Conservation (phyloP, 2,329 filamentous ascomycete genomes). For the Phyllosticta citriasiana region DNA sequence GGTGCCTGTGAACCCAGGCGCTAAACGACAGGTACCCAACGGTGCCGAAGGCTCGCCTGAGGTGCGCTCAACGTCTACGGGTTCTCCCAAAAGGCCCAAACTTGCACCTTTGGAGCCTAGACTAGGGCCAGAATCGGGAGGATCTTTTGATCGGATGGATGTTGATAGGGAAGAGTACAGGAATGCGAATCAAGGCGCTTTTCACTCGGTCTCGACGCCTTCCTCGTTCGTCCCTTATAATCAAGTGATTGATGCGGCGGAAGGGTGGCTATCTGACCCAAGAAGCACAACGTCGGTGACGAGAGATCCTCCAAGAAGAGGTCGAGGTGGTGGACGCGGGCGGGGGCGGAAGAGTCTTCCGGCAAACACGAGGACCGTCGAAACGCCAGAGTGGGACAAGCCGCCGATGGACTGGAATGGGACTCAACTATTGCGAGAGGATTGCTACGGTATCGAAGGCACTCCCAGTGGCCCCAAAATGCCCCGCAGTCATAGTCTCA, state of each 20-base stretch:
- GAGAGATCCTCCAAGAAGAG: slow-evolving; percentile 6
- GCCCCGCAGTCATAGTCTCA: slow-evolving; percentile 15
- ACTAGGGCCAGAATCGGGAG: slow-evolving; percentile 15
- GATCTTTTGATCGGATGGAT: slow-evolving; percentile 16
- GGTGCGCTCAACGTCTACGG: slow-evolving; percentile 21
- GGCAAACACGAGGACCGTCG: slow-evolving; percentile 18
- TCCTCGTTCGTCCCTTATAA: slow-evolving; percentile 17
- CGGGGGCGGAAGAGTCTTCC: slow-evolving; percentile 31
- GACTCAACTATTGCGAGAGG: slow-evolving; percentile 27
- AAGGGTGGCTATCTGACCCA: slow-evolving; percentile 25
- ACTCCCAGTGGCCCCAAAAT: slow-evolving; percentile 15
- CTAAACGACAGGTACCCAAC: slow-evolving; percentile 29
- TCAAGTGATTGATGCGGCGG: slow-evolving; percentile 21
- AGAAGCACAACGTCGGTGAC: slow-evolving; percentile 17
- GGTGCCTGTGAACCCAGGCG: slow-evolving; percentile 34
- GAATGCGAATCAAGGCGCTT: not conserved
- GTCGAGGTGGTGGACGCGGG: slow-evolving; percentile 25
- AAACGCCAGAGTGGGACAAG: slow-evolving; percentile 33
- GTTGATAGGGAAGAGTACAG: slow-evolving; percentile 10
- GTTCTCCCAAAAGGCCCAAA: slow-evolving; percentile 37
- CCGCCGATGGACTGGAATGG: slow-evolving; percentile 28
- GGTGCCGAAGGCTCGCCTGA: slow-evolving; percentile 25
- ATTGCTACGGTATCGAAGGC: slow-evolving; percentile 22
- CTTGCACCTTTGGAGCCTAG: slow-evolving; percentile 31
- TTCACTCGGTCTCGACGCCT: slow-evolving; percentile 14